Evolutionary conservation across 305 asterid species (phyloP), one percentile per base, ranked within the genome.

Genomic region (Euphrasia arctica): DNA sequence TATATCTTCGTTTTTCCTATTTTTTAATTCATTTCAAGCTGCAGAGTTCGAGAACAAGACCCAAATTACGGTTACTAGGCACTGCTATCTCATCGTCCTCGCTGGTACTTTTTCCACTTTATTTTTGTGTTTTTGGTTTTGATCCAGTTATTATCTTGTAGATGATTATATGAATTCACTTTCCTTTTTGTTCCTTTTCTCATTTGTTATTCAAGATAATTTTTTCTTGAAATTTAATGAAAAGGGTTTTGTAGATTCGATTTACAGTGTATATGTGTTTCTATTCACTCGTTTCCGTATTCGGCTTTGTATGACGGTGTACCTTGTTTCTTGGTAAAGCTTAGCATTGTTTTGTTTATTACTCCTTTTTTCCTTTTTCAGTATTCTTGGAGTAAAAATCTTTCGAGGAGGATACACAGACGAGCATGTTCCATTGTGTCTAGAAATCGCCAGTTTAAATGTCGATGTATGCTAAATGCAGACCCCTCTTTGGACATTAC

Each of bases 351-450:
- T 65, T 58, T 49, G 9, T 55, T 36, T 15, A 49, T 79, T 70
- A 43, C 63, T 62, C 5, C 6, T n/a, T 18, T 18, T 18, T 52
- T 15, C 62, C 72, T 79, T 61, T 90, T 57, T 59, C 79, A 70
- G 63, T 78, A 69, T 73, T 69, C 74, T 18, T 79, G 90, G 95
- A 80, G 83, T 67, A 50, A 72, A 41, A 75, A 74, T 69, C 74
- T 78, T 62, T 78, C 81, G 10, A 79, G 75, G 78, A 74, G 80
- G 70, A 71, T 80, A 65, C 78, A 47, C 18, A 60, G 79, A 70
- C 74, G 77, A 69, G 67, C 71, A 36, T 59, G 80, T 79, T 45
- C 74, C 48, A 27, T 65, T 43, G 81, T 85, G 22, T 18, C 22
- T 18, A 18, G 22, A 18, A 18, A 18, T 18, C 22, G 22, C 22